phyloP scores from a whole-genome alignment of 2,329 filamentous ascomycete genomes.

The Plenodomus tracheiphilus region DNA sequence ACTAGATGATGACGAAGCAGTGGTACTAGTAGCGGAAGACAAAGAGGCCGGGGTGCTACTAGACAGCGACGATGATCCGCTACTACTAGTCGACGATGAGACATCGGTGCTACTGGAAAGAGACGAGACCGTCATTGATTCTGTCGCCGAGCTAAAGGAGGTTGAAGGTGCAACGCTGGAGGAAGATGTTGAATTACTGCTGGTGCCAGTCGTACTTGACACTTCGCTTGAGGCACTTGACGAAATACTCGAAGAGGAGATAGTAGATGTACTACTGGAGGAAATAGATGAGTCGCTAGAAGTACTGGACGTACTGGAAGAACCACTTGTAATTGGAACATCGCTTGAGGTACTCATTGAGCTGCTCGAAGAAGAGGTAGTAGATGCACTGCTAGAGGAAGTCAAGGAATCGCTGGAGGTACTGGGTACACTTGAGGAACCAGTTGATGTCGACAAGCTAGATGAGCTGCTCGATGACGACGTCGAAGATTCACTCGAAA shows the following conservation, averaged over 20 bases:
- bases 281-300: not conserved
- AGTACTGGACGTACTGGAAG: not conserved
- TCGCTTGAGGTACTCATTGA: not conserved
- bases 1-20: not conserved
- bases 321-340: not conserved
- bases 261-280: not conserved
- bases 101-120: not conserved
- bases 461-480: not conserved
- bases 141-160: not conserved
- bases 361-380: not conserved
- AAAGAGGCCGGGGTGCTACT: too few species aligned
- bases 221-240: not conserved
- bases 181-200: not conserved
- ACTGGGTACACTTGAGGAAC: not conserved
- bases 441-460: not conserved
- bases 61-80: not conserved
- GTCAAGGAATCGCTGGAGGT: not conserved
- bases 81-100: not conserved
- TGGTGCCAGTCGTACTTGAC: not conserved
- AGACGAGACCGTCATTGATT: not conserved
- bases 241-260: not conserved
- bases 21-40: too few species aligned
- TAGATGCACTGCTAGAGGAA: not conserved
- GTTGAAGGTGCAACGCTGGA: not conserved
- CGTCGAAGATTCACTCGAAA: not conserved